A percentile compares a stretch with the other conserved stretches of the same genome.
These are phyloP conservation scores for Aleurites moluccanus DNA, from an alignment of 441 rosid species.

Conservation along the genomic window DNA sequence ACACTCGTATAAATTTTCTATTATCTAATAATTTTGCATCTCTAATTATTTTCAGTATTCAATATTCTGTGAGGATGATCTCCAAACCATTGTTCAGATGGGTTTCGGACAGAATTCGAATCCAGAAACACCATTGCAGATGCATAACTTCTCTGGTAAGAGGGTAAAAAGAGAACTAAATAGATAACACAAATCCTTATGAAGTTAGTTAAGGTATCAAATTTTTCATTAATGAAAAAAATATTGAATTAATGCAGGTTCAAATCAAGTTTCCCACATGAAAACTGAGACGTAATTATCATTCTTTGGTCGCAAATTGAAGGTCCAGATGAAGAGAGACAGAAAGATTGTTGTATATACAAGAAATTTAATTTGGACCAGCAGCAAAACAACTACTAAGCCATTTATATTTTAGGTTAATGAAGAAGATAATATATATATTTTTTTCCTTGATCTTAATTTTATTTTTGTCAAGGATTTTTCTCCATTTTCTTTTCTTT, in stretches of 20 bases:
- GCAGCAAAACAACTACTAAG: constrained; percentile 25
- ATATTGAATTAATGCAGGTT: constrained; percentile 44
- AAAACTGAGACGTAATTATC: constrained; percentile 59
- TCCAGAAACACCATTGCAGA: constrained; percentile 26
- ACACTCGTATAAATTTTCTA: no score
- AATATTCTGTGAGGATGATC: constrained; percentile 64
- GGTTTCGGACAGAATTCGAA: constrained; percentile 55
- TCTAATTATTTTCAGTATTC: constrained; percentile 36
- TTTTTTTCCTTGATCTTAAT: constrained; percentile 7
- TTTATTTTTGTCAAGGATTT: constrained; percentile 28
- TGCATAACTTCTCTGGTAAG: constrained; percentile 39
- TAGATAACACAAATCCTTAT: background rate
- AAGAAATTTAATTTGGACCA: constrained; percentile 41
- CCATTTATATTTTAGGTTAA: constrained; percentile 28
- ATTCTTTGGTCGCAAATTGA: constrained; percentile 29
- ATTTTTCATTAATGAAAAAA: constrained; percentile 16
- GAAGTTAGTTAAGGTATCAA: background rate
- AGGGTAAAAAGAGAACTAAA: no score
- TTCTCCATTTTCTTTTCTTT: constrained; percentile 11
- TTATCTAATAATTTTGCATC: background rate
- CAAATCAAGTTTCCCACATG: constrained; percentile 46
- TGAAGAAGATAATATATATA: constrained; percentile 21
- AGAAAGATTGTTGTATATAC: constrained; percentile 57
- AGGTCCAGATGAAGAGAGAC: constrained; percentile 28
- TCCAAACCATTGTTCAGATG: constrained; percentile 76